Percentiles rank a stretch among this genome's conserved stretches.
These are phyloP conservation scores for Stylonectria norvegica DNA, from an alignment of 2,329 filamentous ascomycete species.

Conservation along the genomic window DNA sequence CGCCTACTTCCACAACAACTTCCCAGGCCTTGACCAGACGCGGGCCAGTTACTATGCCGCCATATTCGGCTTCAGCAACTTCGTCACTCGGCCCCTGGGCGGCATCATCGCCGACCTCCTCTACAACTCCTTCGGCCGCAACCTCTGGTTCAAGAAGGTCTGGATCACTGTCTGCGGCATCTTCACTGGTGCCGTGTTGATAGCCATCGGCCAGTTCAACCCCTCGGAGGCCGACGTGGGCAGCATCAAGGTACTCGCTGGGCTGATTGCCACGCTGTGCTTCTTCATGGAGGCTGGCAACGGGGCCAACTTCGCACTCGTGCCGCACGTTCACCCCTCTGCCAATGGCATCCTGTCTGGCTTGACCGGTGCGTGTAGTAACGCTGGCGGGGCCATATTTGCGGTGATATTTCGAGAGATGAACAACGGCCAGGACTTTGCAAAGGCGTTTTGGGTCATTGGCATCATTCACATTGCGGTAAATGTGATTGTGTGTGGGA, in stretches of 20 bases:
- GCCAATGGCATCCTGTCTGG: constrained; percentile 79
- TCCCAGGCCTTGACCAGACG: constrained; percentile 55
- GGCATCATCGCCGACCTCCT: constrained; percentile 54
- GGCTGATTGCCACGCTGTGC: constrained; percentile 71
- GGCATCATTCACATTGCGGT: constrained; percentile 70
- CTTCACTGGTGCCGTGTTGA: constrained; percentile 55
- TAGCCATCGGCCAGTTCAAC: constrained; percentile 62
- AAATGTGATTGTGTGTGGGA: constrained; percentile 60
- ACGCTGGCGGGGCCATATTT: constrained; percentile 81
- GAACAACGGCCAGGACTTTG: constrained; percentile 61
- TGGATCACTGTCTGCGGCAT: constrained; percentile 57
- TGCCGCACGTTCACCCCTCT: constrained; percentile 79
- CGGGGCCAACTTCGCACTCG: constrained; percentile 80
- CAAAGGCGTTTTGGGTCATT: constrained; percentile 73
- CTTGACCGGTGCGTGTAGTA: constrained; percentile 74
- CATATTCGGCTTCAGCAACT: constrained; percentile 73
- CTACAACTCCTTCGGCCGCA: constrained; percentile 38
- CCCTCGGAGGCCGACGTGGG: constrained; percentile 48
- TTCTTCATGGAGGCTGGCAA: constrained; percentile 84
- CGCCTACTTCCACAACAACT: constrained; percentile 58
- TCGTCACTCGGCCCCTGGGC: constrained; percentile 63
- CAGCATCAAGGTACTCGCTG: constrained; percentile 60
- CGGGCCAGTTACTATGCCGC: constrained; percentile 59
- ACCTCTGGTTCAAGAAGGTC: constrained; percentile 35
- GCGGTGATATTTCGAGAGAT: constrained; percentile 77